These are phyloP conservation scores for Acanthamoeba lenticulata DNA, from an alignment of 208 protist species.

Conservation along the genomic window DNA sequence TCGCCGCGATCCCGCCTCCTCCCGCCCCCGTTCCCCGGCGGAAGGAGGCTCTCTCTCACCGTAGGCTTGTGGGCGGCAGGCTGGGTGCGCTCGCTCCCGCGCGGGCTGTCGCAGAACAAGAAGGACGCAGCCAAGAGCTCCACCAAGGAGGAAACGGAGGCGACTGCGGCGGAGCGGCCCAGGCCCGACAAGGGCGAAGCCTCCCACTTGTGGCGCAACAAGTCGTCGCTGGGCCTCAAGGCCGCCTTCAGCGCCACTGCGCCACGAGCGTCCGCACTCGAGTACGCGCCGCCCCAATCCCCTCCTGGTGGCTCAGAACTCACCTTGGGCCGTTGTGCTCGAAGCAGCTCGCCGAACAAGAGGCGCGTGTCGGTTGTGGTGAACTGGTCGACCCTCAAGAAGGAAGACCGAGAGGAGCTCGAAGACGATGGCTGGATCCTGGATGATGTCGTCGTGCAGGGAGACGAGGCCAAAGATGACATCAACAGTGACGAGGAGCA, in stretches of 20 bases:
- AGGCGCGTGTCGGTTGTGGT: not conserved
- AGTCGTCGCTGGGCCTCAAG: not conserved
- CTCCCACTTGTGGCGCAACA: slow-evolving; percentile 1
- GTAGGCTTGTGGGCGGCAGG: not conserved
- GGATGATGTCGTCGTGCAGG: not conserved
- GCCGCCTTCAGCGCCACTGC: not conserved
- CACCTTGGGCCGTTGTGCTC: too few relatives aligned
- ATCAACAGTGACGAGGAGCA: not conserved
- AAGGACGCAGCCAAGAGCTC: too few relatives aligned
- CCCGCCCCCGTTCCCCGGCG: too few relatives aligned
- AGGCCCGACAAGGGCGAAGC: not conserved
- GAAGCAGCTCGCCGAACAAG: not conserved
- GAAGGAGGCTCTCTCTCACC: too few relatives aligned
- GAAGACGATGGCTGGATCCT: slow-evolving; percentile 16
- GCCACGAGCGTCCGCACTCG: not conserved
- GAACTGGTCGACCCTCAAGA: not conserved
- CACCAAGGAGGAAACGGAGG: not conserved
- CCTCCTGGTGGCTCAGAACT: too few relatives aligned
- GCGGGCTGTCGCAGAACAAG: not conserved
- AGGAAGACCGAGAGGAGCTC: not conserved
- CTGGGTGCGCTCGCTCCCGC: not conserved
- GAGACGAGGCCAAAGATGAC: not conserved
- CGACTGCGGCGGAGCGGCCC: not conserved
- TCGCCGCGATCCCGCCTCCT: not conserved
- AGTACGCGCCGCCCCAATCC: not conserved